Percentiles rank a stretch among this genome's conserved stretches.
Evolutionary conservation across 768 basidiomycete species (phyloP).

Genomic region (Boletus pseudopeckii): DNA sequence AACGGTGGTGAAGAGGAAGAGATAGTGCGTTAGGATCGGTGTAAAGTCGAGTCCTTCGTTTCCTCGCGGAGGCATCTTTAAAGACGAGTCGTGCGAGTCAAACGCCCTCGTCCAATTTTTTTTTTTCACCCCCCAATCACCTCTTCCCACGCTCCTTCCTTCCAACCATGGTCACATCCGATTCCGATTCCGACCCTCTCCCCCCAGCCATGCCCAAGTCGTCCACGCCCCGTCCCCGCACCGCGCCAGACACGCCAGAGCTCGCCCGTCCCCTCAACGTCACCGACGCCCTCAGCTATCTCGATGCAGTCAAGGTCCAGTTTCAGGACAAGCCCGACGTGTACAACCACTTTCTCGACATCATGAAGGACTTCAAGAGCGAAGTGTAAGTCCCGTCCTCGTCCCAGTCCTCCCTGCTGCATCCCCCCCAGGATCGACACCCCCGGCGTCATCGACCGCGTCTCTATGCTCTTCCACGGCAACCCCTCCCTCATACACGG

Average conservation of each 20-base stretch:
- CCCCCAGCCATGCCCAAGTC: constrained; percentile 17
- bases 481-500: constrained; percentile 90
- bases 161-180: neutral
- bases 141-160: constrained; percentile 15
- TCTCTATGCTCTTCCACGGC: constrained; percentile 88
- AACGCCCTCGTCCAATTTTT: neutral
- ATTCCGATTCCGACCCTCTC: constrained; percentile 1
- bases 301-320: constrained; percentile 91
- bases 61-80: constrained; percentile 45
- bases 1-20: constrained; percentile 85
- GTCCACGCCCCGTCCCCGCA: constrained; percentile 26
- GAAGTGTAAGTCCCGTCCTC: constrained; percentile 62
- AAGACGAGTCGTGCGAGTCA: neutral
- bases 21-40: constrained; percentile 86
- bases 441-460: constrained; percentile 93
- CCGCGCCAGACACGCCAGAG: constrained; percentile 19
- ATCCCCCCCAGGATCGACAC: constrained; percentile 78
- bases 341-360: constrained; percentile 91
- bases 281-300: constrained; percentile 88
- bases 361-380: constrained; percentile 99
- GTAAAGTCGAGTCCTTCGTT: constrained; percentile 79
- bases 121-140: neutral
- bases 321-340: constrained; percentile 89
- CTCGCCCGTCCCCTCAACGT: constrained; percentile 73
- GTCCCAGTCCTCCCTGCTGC: constrained; percentile 1